Conservation (phyloP, 495 filamentous ascomycete species). For the Podospora sp. region DNA sequence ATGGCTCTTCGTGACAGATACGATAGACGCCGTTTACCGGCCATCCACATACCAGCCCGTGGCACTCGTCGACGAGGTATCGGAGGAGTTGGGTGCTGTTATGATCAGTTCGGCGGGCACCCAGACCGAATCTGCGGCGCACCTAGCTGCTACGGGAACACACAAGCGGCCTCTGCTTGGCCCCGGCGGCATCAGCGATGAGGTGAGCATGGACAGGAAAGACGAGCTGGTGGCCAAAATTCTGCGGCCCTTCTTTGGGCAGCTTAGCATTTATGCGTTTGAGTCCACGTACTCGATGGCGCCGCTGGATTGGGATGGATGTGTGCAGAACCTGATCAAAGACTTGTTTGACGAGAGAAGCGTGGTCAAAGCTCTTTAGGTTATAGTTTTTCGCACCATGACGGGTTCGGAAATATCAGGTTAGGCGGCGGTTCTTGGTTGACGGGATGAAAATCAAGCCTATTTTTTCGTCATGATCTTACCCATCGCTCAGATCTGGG, state of each 20-base stretch:
- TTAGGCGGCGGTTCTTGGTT: neutral
- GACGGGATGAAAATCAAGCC: neutral
- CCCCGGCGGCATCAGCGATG: conserved; percentile 51
- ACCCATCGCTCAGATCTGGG: no score
- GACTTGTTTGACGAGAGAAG: conserved; percentile 84
- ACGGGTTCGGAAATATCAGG: neutral
- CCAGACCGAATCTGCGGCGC: conserved; percentile 36
- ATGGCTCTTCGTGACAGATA: conserved; percentile 97
- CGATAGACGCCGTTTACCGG: conserved; percentile 92
- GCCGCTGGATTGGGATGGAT: conserved; percentile 66
- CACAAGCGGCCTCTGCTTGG: conserved; percentile 51
- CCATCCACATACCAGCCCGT: conserved; percentile 70
- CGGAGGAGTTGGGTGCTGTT: conserved; percentile 67
- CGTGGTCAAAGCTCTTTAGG: conserved; percentile 56
- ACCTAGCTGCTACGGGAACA: conserved; percentile 27
- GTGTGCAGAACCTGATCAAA: conserved; percentile 65
- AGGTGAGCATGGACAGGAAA: conserved; percentile 55
- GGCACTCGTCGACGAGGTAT: conserved; percentile 83
- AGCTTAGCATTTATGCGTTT: conserved; percentile 88
- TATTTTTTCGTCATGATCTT: neutral
- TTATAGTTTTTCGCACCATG: neutral
- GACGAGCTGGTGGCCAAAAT: conserved; percentile 75
- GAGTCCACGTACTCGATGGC: conserved; percentile 90
- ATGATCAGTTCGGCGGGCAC: conserved; percentile 17
- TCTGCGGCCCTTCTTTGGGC: conserved; percentile 84